Base-by-base conservation (phyloP, 2,329 filamentous ascomycete genomes). In the Beauveria rudraprayagi region DNA sequence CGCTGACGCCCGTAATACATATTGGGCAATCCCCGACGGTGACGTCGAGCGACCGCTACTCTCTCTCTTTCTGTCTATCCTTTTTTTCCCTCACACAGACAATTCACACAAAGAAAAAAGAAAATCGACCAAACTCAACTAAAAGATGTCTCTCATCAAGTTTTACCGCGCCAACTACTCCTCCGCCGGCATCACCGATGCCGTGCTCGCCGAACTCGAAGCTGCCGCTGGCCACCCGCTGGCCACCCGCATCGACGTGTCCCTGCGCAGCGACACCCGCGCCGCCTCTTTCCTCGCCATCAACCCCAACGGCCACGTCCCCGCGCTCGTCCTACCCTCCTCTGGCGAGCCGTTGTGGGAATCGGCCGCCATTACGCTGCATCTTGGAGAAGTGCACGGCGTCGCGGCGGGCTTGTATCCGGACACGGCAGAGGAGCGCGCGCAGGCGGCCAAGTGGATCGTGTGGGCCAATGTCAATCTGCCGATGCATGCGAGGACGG, bases 261-360 rank as follows among this genome's bases (percentile, higher is more conserved):
- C 47, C 2, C 26, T 63, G 37, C 41, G 16, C 8, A 47, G 34
- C 19, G 59, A 55, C 41, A 47, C 53, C 3, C 53, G 55, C 40
- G 26, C 17, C 7, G 19, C 53, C 43, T 34, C 43, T 8, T 63
- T 55, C n/a, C 48, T 63, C 17, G 46, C 59, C 43, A 44, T 63
- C 30, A 63, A 63, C 50, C 62, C 62, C 59, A 63, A 63, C 55
- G 62, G 62, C 16, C 17, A 59, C 30, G 62, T 63, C 9, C 62
- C 62, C 22, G 62, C 62, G 22, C 37, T 63, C 24, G 55, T 63
- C 3, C 61, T 56, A 9, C n/a, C 41, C 7, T 24, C 41, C 14
- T 24, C 19, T 17, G 34, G 26, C 16, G 41, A 40, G 26, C 14
- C 57, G n/a, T 47, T 63, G 17, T 63, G 62, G 62, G 62, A 63